Evolutionary conservation across 148 eudicot species (phyloP), one percentile per base, ranked within the genome.

Genomic region (Agrostemma githago): DNA sequence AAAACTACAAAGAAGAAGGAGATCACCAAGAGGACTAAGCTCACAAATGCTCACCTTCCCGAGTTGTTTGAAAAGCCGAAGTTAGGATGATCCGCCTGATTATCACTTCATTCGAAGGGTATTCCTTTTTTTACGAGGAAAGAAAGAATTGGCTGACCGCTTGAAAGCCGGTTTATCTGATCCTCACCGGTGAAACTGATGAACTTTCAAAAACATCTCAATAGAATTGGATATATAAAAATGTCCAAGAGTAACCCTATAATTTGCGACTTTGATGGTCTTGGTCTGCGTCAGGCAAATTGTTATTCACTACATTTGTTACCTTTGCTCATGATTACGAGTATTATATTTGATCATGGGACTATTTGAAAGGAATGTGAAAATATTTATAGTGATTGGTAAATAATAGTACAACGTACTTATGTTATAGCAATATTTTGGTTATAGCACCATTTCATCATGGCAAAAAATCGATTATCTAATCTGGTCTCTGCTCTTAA

Each of bases 1-100:
- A 85, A 86, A 81, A 59, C 68, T 8, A 83, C 85, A 86, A 88
- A 86, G 82, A 88, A 84, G 82, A 76, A 75, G 43, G 89, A 85
- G 61, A 86, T 90, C 54, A 85, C 83, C 81, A 90, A 86, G 76
- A 88, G 92, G 78, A 90, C 96, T 17, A 90, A 85, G 84, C 85
- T 90, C 67, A 90, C 96, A 0, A 90, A 88, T 72, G 79, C 89
- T 62, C 96, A 88, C 70, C 88, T 90, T 76, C 96, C 89, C 0
- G 96, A 86, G 54, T 81, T 88, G 21, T 88, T 88, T 62, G 60
- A 53, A 10, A 53, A 70, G 56, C 37, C 10, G n/a, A 70, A 70
- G 41, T 51, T 46, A 14, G 17, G 16, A 40, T 17, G 19, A 68
- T 40, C 71, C n/a, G n/a, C n/a, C n/a, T 43, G 53, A 19, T 20